Conservation (phyloP, 345 rosid species). For the Gossypium mustelinum region DNA sequence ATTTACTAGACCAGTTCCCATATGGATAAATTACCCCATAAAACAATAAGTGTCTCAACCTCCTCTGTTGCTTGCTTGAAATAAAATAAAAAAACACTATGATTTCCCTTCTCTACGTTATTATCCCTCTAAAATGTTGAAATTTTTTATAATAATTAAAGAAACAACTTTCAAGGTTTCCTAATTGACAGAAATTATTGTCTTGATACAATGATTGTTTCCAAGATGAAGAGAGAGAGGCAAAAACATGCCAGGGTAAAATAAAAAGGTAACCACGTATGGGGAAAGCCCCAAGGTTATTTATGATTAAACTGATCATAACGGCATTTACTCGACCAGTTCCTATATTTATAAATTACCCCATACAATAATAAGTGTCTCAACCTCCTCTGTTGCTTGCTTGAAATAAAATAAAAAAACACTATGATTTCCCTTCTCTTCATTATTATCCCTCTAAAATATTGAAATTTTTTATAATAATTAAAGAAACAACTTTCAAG, state of each 20-base stretch:
- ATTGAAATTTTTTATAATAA: not conserved
- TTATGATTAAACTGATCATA: not conserved
- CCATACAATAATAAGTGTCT: not conserved
- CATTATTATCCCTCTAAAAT: not conserved
- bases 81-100: not conserved
- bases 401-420: not conserved
- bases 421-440: not conserved
- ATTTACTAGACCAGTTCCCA: not conserved
- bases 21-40: not conserved
- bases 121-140: not conserved
- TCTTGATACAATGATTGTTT: not conserved
- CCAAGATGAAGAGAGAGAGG: not conserved
- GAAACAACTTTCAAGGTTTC: not conserved
- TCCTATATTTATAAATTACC: not conserved
- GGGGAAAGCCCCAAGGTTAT: not conserved
- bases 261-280: not conserved
- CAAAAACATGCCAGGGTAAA: not conserved
- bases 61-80: not conserved
- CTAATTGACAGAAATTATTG: not conserved
- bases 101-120: not conserved
- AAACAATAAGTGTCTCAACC: not conserved
- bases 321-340: not conserved
- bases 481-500: not conserved
- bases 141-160: not conserved
- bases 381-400: not conserved